A percentile compares a stretch with the other conserved stretches of the same genome.
These are phyloP conservation scores for Nannochloris sp. DNA, from an alignment of 139 green algal species.

Conservation along the genomic window DNA sequence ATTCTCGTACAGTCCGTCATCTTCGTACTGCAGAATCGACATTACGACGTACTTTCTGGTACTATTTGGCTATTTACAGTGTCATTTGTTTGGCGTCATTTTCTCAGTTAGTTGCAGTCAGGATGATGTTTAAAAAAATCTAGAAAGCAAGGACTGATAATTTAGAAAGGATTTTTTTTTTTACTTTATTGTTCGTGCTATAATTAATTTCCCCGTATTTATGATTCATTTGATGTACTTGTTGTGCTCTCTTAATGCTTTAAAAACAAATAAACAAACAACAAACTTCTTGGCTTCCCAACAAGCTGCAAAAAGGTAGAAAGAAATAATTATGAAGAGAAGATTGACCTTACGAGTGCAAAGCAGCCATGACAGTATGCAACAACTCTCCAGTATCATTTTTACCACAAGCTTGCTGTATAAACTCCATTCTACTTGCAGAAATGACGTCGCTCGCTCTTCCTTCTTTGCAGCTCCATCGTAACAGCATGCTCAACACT, in stretches of 20 bases:
- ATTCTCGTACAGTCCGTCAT: slow-evolving; percentile 25
- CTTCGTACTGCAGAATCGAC: slow-evolving; percentile 28
- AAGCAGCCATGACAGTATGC: neutral
- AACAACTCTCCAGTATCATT: neutral
- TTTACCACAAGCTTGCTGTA: neutral
- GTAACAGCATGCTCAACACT: slow-evolving; percentile 12
- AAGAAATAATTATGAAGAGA: no score
- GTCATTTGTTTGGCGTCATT: slow-evolving; percentile 20
- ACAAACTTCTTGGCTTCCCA: no score
- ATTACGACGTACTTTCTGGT: slow-evolving; percentile 16
- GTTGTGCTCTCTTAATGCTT: no score
- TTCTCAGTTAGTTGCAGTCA: slow-evolving; percentile 10
- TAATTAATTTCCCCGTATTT: no score
- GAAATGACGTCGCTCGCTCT: slow-evolving; percentile 1
- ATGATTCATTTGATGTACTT: no score
- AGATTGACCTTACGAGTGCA: no score
- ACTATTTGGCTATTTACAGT: slow-evolving; percentile 24
- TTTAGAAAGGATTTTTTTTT: no score
- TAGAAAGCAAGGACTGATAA: no score
- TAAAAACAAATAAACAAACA: no score
- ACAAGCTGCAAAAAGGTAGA: no score
- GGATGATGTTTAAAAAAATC: slow-evolving; percentile 14
- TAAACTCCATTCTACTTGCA: neutral
- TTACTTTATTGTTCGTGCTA: no score
- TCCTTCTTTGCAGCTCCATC: slow-evolving; percentile 2